These are phyloP conservation scores for Cladophialophora bantiana DNA, from an alignment of 2,329 filamentous ascomycete species.

Conservation along the genomic window DNA sequence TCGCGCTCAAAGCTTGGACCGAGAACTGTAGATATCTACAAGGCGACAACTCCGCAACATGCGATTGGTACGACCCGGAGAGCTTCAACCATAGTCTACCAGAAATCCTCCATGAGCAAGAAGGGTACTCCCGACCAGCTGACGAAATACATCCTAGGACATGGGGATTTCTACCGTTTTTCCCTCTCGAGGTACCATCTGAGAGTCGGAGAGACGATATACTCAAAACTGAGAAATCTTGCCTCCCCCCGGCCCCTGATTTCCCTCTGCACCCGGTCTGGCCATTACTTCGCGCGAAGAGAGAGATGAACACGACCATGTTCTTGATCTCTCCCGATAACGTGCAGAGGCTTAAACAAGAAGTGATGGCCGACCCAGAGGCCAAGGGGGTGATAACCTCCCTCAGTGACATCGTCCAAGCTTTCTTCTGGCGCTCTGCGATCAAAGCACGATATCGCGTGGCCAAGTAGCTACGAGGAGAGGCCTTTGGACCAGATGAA, in stretches of 20 bases:
- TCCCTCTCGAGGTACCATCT: background rate
- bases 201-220: too few species aligned
- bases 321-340: constrained; percentile 14
- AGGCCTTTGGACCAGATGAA: constrained; percentile 15
- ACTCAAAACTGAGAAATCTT: too few species aligned
- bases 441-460: constrained; percentile 21
- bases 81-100: constrained; percentile 18
- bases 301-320: constrained; percentile 5
- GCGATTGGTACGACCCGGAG: constrained; percentile 18
- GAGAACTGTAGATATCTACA: constrained; percentile 4
- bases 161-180: constrained; percentile 9
- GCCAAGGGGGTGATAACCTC: background rate
- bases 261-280: background rate
- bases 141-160: background rate
- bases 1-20: constrained; percentile 8
- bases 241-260: background rate
- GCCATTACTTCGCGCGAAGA: background rate
- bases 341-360: constrained; percentile 14
- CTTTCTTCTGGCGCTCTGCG: constrained; percentile 16
- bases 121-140: background rate
- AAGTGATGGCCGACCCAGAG: constrained; percentile 1
- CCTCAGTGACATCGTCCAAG: constrained; percentile 26
- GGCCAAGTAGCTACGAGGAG: constrained; percentile 12
- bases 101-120: constrained; percentile 10
- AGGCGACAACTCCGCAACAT: constrained; percentile 11